Base-by-base conservation (phyloP, 345 rosid genomes). In the Leavenworthia alabamica region DNA sequence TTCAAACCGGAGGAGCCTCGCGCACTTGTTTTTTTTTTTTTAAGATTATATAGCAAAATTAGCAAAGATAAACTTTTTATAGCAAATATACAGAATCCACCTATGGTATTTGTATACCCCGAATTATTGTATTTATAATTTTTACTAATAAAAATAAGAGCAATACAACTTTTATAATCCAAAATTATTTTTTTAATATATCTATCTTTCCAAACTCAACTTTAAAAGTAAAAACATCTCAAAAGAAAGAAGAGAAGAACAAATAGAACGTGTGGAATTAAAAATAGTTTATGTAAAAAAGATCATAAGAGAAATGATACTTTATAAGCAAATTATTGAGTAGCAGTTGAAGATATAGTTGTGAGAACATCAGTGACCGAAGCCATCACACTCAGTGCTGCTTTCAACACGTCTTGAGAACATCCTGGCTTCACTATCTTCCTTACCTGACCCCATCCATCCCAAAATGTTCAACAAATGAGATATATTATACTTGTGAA, bases 381-480 rank as follows among this genome's bases (percentile, higher is more conserved):
- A 27, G 90, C 82, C 97, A 88, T 88, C 44, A 86, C 80, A 53
- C 96, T 90, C 79, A 93, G 67, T 43, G 99, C 99, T 46, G 99
- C 97, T 62, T 93, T 93, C 75, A 93, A 77, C 60, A 93, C 90
- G 27, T 90, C 97, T 67, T 82, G 99, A 3, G 99, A 84, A 60
- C 97, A 93, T 31, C 99, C 97, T 50, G 99, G 99, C 40, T 88
- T 90, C 76, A 93, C 97, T 7, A 93, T 86, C 35, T 84, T 81
- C 47, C 92, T 83, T 45, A 93, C 80, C 99, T 90, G 82, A 62
- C 6, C n/a, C n/a, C n/a, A n/a, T n/a, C 6, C 0, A 7, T 3
- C 51, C 46, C 23, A 62, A 37, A 4, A 49, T 39, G 56, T 55
- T n/a, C 12, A 10, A n/a, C 3, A 8, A 11, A 23, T 14, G 28